Evolutionary conservation across 371 early-diverging fungal species (phyloP).

Genomic region (Zychaea mexicana): DNA sequence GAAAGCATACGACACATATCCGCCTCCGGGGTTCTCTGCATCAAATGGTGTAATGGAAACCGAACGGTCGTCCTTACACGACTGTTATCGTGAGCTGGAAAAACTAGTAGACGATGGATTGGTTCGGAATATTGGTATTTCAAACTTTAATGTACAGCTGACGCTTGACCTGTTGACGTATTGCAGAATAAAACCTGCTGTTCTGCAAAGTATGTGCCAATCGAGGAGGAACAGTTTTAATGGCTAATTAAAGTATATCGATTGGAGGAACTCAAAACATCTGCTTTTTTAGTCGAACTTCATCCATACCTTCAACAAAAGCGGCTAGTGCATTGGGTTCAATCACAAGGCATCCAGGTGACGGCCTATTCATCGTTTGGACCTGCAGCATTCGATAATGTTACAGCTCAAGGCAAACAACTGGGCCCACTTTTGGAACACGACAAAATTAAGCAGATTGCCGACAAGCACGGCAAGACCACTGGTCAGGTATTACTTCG

Average conservation of each 20-base stretch:
- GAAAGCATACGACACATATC: constrained; percentile 9
- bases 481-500: constrained; percentile 52
- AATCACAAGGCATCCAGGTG: constrained; percentile 40
- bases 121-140: constrained; percentile 56
- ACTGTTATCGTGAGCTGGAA: constrained; percentile 26
- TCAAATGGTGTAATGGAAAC: constrained; percentile 1
- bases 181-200: constrained; percentile 30
- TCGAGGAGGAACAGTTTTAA: too few species aligned
- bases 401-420: constrained; percentile 9
- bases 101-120: constrained; percentile 26
- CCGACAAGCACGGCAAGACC: constrained; percentile 34
- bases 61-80: constrained; percentile 18
- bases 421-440: constrained; percentile 23
- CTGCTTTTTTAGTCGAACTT: constrained; percentile 46
- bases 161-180: constrained; percentile 37
- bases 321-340: constrained; percentile 28
- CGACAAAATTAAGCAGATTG: constrained; percentile 37
- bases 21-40: constrained; percentile 14
- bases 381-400: constrained; percentile 29
- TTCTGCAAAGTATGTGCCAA: constrained; percentile 19
- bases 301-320: constrained; percentile 63
- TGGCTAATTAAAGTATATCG: too few species aligned
- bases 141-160: constrained; percentile 51
- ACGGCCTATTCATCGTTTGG: constrained; percentile 51
- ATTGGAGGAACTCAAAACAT: background rate